phyloP scores from a whole-genome alignment of 495 filamentous ascomycete species.

The Trichoderma erinaceum region DNA sequence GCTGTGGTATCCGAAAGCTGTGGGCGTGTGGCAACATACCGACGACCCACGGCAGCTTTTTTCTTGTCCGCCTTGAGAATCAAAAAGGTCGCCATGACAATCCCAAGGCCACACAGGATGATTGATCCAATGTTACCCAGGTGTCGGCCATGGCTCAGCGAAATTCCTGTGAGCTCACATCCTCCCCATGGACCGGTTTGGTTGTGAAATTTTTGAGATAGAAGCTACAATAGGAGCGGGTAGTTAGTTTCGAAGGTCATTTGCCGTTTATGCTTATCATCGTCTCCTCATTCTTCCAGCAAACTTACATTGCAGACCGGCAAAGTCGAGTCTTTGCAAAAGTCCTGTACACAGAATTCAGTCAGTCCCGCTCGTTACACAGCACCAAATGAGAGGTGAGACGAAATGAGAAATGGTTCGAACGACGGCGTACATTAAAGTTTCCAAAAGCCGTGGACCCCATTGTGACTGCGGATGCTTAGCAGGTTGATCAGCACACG shows the following conservation, averaged over 20 bases:
- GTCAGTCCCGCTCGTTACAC: slow-evolving; percentile 20
- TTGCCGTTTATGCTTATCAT: background rate
- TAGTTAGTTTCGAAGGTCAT: background rate
- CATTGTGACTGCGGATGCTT: slow-evolving; percentile 33
- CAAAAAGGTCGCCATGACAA: slow-evolving; percentile 57
- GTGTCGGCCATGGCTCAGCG: slow-evolving; percentile 53
- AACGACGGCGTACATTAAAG: slow-evolving; percentile 64
- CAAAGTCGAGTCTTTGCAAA: slow-evolving; percentile 93
- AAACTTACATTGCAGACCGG: slow-evolving; percentile 91
- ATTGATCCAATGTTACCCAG: slow-evolving; percentile 95
- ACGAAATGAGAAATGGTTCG: background rate
- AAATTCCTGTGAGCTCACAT: slow-evolving; percentile 68
- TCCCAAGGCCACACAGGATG: slow-evolving; percentile 70
- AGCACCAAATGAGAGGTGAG: background rate
- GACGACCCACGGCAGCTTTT: slow-evolving; percentile 87
- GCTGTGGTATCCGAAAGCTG: slow-evolving; percentile 10
- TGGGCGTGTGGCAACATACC: slow-evolving; percentile 47
- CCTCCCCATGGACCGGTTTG: slow-evolving; percentile 50
- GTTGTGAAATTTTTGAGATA: slow-evolving; percentile 35
- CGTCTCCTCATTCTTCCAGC: slow-evolving; percentile 14
- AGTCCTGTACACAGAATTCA: slow-evolving; percentile 51
- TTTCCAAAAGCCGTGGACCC: slow-evolving; percentile 77
- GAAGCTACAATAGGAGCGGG: slow-evolving; percentile 31
- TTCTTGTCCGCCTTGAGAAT: slow-evolving; percentile 83
- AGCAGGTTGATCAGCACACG: slow-evolving; percentile 13